Conservation (phyloP, 352 stramenopile species). For the Phytophthora pisi region DNA sequence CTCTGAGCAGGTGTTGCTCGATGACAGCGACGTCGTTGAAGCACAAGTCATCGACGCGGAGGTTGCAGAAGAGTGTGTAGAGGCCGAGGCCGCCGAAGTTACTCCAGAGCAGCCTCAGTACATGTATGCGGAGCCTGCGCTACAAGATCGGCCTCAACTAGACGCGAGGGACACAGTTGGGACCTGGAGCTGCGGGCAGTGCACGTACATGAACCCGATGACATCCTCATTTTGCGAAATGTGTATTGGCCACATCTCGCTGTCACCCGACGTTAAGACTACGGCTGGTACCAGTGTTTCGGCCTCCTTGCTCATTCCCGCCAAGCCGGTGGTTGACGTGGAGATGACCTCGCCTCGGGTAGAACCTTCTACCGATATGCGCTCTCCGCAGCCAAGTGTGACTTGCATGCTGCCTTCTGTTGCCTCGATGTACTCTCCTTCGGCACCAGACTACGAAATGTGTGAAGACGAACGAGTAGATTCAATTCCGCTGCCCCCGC, state of each 20-base stretch:
- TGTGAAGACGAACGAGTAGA: constrained; percentile 11
- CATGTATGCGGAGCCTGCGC: constrained; percentile 6
- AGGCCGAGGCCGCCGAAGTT: constrained; percentile 1
- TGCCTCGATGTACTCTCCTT: constrained; percentile 28
- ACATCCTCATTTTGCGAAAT: constrained; percentile 68
- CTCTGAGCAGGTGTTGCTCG: neutral
- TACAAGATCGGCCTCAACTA: constrained; percentile 1
- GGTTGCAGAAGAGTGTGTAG: constrained; percentile 25
- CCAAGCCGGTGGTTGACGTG: constrained; percentile 24
- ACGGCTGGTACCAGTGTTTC: constrained; percentile 27
- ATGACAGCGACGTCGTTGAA: constrained; percentile 34
- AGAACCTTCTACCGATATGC: constrained; percentile 2
- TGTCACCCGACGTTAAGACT: constrained; percentile 36
- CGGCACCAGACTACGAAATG: constrained; percentile 32
- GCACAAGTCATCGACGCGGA: constrained; percentile 51
- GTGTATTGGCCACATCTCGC: constrained; percentile 60
- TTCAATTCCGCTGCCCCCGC: constrained; percentile 12
- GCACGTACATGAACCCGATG: constrained; percentile 64
- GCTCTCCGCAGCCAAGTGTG: neutral
- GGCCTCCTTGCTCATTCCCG: constrained; percentile 21
- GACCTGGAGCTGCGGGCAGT: constrained; percentile 63
- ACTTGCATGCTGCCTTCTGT: constrained; percentile 15
- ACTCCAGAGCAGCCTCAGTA: neutral
- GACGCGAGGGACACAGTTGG: constrained; percentile 6
- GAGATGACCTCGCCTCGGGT: neutral